phyloP scores from a whole-genome alignment of 768 basidiomycete species.

The Omphalotus guepiniiformis region DNA sequence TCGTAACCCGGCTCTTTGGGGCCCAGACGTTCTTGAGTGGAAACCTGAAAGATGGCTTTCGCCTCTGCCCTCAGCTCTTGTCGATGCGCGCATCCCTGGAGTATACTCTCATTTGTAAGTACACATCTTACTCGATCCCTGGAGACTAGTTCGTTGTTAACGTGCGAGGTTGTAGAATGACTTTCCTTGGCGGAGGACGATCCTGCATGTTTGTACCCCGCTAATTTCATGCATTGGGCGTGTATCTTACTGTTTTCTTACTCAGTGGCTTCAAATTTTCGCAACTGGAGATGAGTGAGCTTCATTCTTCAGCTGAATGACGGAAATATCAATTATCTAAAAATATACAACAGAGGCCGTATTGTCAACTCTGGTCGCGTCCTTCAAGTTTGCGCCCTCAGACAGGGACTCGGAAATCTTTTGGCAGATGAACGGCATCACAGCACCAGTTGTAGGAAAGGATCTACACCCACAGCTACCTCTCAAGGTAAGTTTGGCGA shows the following conservation, averaged over 20 bases:
- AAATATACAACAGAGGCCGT: neutral
- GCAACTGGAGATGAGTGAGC: slow-evolving; percentile 7
- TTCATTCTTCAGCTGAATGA: neutral
- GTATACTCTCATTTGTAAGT: slow-evolving; percentile 33
- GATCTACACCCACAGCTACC: slow-evolving; percentile 2
- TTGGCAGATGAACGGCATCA: neutral
- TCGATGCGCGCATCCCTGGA: slow-evolving; percentile 29
- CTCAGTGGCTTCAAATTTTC: slow-evolving; percentile 8
- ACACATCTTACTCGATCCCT: neutral
- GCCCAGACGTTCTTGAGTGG: slow-evolving; percentile 37
- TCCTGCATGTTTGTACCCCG: slow-evolving; percentile 31
- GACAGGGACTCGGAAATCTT: neutral
- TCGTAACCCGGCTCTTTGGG: slow-evolving; percentile 34
- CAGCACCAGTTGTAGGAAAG: neutral
- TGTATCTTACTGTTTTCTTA: neutral
- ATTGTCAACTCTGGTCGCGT: neutral
- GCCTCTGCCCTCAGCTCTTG: slow-evolving; percentile 27
- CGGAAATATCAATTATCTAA: neutral
- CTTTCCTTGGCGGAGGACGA: slow-evolving; percentile 37
- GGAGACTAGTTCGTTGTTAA: neutral
- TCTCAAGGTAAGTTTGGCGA: neutral
- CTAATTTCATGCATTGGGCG: neutral
- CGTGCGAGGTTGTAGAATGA: slow-evolving; percentile 29
- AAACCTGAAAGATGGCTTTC: slow-evolving; percentile 43
- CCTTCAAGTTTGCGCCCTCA: slow-evolving; percentile 1